Evolutionary conservation across 371 early-diverging fungal species (phyloP), one percentile per base, ranked within the genome.

Genomic region (Haplosporangium sp.): DNA sequence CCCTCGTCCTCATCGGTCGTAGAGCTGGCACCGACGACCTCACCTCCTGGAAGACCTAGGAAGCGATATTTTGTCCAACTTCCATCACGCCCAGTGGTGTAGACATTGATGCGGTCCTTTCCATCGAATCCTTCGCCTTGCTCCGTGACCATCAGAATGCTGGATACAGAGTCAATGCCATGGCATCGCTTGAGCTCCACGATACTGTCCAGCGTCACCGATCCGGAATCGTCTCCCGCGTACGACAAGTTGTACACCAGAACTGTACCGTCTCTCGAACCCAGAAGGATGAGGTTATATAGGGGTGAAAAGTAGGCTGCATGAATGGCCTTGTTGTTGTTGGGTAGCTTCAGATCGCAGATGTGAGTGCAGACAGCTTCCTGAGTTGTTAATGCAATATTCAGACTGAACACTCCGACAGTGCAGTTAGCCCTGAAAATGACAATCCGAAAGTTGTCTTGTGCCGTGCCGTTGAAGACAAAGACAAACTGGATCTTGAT

Each of bases 21-120:
- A 37, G 66, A 62, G 1, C 41, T 56, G 0, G 70, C 62, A 10
- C 68, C 82, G 45, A 60, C 12, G n/a, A 18, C 37, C 41, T 83
- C 73, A 16, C 67, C 70, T 18, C 67, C 69, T 23, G 67, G 41
- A 20, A 83, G 54, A 20, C 74, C 80, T 36, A 67, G 60, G n/a
- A 91, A 80, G n/a, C 89, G 82, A 59, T 89, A 90, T 42, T 88
- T 85, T 21, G 85, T 84, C 81, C 84, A 92, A 38, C 85, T 83
- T 1, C 93, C 93, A 80, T 93, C 93, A 9, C 93, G 85, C 6
- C 93, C 93, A 6, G 90, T 87, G 2, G 91, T 86, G 72, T 85
- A 90, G 21, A 93, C 86, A 1, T 67, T 73, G 29, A 91, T 62
- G 18, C 80, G 77, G 7, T 80, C 73, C 9, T 64, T 68, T n/a